Evolutionary conservation across 2,329 filamentous ascomycete species (phyloP).

Genomic region (Dactylellina drechsleri): DNA sequence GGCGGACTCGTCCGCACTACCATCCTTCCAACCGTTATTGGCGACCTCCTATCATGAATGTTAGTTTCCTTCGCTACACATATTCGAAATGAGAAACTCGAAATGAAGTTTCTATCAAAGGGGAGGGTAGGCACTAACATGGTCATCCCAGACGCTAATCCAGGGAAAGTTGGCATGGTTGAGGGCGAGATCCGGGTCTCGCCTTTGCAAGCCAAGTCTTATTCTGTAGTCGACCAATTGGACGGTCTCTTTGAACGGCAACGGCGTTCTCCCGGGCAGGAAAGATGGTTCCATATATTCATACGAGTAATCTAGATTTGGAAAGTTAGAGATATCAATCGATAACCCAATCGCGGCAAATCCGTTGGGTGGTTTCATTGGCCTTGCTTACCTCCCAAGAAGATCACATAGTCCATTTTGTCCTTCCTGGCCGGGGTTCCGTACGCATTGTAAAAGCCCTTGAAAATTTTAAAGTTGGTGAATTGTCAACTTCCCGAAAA

Average conservation of each 20-base stretch:
- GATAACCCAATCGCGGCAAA: constrained; percentile 57
- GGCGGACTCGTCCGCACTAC: constrained; percentile 71
- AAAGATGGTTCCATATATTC: constrained; percentile 66
- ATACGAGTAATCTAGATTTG: constrained; percentile 71
- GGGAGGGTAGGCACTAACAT: constrained; percentile 55
- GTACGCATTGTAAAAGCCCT: constrained; percentile 66
- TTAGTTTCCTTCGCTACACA: constrained; percentile 23
- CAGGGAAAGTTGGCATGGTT: constrained; percentile 63
- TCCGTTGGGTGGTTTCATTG: constrained; percentile 37
- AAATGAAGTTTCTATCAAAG: constrained; percentile 13
- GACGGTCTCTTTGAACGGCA: constrained; percentile 59
- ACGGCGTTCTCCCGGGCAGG: constrained; percentile 58
- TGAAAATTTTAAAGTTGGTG: constrained; percentile 59
- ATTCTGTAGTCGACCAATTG: constrained; percentile 64
- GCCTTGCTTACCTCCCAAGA: constrained; percentile 41
- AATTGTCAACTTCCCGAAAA: constrained; percentile 35
- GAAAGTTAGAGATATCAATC: constrained; percentile 23
- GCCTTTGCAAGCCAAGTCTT: constrained; percentile 61
- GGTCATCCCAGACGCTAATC: constrained; percentile 66
- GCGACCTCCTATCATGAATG: constrained; percentile 66
- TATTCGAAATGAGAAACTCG: constrained; percentile 1
- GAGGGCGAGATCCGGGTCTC: constrained; percentile 63
- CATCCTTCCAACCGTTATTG: constrained; percentile 74
- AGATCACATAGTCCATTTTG: constrained; percentile 64
- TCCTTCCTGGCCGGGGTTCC: constrained; percentile 64